Evolutionary conservation across 2,329 filamentous ascomycete genomes (phyloP).

Genomic region (Epichloe coenophiala): DNA sequence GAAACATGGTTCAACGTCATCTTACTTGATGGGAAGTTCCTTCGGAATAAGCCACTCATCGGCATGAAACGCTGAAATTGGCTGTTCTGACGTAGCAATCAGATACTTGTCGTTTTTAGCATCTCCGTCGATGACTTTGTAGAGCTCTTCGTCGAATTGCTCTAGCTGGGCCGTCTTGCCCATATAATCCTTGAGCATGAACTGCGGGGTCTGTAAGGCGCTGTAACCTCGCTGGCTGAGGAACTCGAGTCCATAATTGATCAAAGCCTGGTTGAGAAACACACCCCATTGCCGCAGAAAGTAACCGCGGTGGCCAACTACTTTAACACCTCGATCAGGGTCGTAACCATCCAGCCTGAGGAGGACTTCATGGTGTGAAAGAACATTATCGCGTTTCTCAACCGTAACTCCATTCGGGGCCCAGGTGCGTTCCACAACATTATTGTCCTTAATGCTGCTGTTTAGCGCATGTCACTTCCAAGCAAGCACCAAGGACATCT

Average conservation of each 20-base stretch:
- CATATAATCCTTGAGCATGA: constrained; percentile 95
- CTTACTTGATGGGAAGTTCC: constrained; percentile 74
- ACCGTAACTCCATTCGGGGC: constrained; percentile 59
- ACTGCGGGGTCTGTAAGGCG: constrained; percentile 74
- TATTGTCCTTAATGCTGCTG: constrained; percentile 52
- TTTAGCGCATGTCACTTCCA: background rate
- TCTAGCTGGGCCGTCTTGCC: constrained; percentile 95
- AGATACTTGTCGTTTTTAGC: constrained; percentile 75
- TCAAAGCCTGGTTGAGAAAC: constrained; percentile 80
- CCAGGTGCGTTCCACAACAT: constrained; percentile 65
- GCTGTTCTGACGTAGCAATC: constrained; percentile 81
- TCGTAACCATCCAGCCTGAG: constrained; percentile 83
- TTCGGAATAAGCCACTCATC: constrained; percentile 82
- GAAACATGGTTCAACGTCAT: background rate
- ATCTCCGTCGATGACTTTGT: constrained; percentile 87
- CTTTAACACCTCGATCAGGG: constrained; percentile 80
- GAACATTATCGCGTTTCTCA: constrained; percentile 55
- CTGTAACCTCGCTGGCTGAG: constrained; percentile 69
- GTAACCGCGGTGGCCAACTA: constrained; percentile 90
- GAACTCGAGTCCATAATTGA: constrained; percentile 92
- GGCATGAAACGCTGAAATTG: constrained; percentile 81
- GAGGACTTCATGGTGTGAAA: constrained; percentile 93
- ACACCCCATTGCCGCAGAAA: constrained; percentile 83
- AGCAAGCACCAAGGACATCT: background rate
- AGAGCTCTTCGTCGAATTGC: constrained; percentile 94